A percentile compares a stretch with the other conserved stretches of the same genome.
phyloP scores from a whole-genome alignment of 2,329 filamentous ascomycete species.

The Paraphaeosphaeria sporulosa region DNA sequence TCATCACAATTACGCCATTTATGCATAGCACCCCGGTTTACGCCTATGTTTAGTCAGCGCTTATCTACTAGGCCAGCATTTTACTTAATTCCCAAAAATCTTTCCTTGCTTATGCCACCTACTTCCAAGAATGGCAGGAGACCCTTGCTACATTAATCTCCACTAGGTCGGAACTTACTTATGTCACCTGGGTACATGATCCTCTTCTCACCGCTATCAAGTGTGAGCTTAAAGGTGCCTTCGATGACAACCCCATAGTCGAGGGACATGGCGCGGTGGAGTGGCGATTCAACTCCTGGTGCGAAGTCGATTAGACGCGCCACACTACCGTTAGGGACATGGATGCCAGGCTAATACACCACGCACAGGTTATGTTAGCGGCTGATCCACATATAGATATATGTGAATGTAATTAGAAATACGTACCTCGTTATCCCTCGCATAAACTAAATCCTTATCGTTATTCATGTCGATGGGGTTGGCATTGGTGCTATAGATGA shows the following conservation, averaged over 20 bases:
- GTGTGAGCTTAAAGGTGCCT: conserved; percentile 41
- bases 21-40: conserved; percentile 4
- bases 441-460: conserved; percentile 10
- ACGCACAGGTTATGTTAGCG: too few relatives aligned
- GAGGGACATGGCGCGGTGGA: conserved; percentile 47
- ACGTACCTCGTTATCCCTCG: conserved; percentile 34
- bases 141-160: not conserved
- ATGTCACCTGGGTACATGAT: conserved; percentile 45
- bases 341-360: not conserved
- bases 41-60: not conserved
- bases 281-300: conserved; percentile 39
- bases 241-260: not conserved
- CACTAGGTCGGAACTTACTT: too few relatives aligned
- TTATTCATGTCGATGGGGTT: conserved; percentile 14
- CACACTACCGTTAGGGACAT: conserved; percentile 51
- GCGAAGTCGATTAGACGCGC: conserved; percentile 49
- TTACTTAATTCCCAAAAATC: too few relatives aligned
- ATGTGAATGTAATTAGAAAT: too few relatives aligned
- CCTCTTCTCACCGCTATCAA: conserved; percentile 48
- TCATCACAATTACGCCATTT: conserved; percentile 3
- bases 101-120: too few relatives aligned
- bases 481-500: conserved; percentile 11
- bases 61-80: too few relatives aligned
- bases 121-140: too few relatives aligned
- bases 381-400: too few relatives aligned